A percentile compares a stretch with the other conserved stretches of the same genome.
Evolutionary conservation across 106 monocot genomes (phyloP).

Genomic region (Platanthera guangdongensis): DNA sequence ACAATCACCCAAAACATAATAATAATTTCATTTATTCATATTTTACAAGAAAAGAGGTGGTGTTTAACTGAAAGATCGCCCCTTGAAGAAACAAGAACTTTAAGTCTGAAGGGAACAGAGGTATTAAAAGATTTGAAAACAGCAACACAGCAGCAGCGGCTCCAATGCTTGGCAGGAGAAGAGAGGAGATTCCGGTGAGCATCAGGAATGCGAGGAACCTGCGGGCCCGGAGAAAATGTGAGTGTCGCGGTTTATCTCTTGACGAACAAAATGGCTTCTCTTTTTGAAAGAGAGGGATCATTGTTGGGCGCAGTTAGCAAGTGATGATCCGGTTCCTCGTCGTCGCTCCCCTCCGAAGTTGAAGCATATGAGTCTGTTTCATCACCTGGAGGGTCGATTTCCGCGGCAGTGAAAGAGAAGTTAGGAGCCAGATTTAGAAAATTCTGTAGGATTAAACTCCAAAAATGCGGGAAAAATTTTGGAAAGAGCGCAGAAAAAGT

Average conservation of each 20-base stretch:
- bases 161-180: too few species aligned
- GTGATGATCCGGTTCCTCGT: constrained; percentile 28
- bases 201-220: too few species aligned
- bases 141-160: too few species aligned
- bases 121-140: not conserved
- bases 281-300: constrained; percentile 9
- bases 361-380: constrained; percentile 33
- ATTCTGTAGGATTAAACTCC: not conserved
- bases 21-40: not conserved
- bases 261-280: constrained; percentile 27
- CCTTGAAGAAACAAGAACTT: too few species aligned
- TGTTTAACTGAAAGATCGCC: too few species aligned
- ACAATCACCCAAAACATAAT: not conserved
- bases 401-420: not conserved
- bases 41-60: not conserved
- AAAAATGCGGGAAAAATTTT: not conserved
- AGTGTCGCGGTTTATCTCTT: constrained; percentile 11
- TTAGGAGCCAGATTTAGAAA: not conserved
- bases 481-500: too few species aligned
- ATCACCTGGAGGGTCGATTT: constrained; percentile 1
- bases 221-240: too few species aligned
- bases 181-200: too few species aligned
- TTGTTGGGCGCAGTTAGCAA: constrained; percentile 13
- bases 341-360: constrained; percentile 25
- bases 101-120: not conserved